Evolutionary conservation across 495 filamentous ascomycete species (phyloP).

Genomic region (Penicillium macrosclerotiorum): DNA sequence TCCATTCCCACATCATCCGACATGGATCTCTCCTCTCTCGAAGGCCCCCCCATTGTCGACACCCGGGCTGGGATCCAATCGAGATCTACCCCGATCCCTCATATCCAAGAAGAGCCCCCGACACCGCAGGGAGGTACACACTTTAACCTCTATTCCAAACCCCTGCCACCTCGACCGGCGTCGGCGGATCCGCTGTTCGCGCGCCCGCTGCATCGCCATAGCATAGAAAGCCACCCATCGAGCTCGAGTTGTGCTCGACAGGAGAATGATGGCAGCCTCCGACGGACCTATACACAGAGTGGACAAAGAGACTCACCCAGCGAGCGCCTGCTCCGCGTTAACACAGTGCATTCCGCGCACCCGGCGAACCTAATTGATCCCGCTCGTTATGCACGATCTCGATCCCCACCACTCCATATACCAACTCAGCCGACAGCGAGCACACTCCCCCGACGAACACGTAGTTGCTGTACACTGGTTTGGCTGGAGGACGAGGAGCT

Average conservation of each 20-base stretch:
- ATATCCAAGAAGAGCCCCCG: slow-evolving; percentile 5
- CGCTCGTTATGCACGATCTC: too few species aligned
- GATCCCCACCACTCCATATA: background rate
- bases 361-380: too few species aligned
- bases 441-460: slow-evolving; percentile 2
- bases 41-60: slow-evolving; percentile 34
- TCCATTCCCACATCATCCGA: background rate
- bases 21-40: slow-evolving; percentile 41
- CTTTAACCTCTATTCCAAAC: slow-evolving; percentile 12
- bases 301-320: too few species aligned
- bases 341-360: too few species aligned
- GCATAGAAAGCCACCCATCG: too few species aligned
- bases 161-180: slow-evolving; percentile 16
- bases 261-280: slow-evolving; percentile 3
- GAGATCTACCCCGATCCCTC: slow-evolving; percentile 1
- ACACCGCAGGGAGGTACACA: slow-evolving; percentile 9
- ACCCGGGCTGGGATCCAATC: slow-evolving; percentile 5
- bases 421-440: too few species aligned
- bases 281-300: too few species aligned
- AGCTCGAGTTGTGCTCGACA: too few species aligned
- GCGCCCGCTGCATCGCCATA: background rate
- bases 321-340: too few species aligned
- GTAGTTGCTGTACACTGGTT: slow-evolving; percentile 5
- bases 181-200: slow-evolving; percentile 7
- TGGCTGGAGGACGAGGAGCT: slow-evolving; percentile 10